Base-by-base conservation (phyloP, 2,329 filamentous ascomycete species). In the Hysterium pulicare region DNA sequence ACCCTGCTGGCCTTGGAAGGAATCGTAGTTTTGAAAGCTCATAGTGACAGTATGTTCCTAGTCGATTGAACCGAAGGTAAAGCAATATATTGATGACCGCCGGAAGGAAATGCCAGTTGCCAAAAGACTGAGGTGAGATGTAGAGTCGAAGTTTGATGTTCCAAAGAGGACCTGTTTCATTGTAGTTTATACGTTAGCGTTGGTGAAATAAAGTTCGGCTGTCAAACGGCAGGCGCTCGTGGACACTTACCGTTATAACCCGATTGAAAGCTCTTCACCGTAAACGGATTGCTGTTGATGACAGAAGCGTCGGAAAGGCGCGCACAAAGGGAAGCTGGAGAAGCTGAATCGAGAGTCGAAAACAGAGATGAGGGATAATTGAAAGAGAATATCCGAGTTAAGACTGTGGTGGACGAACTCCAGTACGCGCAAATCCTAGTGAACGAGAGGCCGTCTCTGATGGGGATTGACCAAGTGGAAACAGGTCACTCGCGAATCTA, bases 11-110 rank as follows among this genome's bases (percentile, higher is more conserved):
- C 77, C 77, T 60, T 77, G 78, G 66, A 79, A 82, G 51, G 76
- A 72, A 58, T 84, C 80, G 67, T 80, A 82, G 66, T 80, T 80
- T 49, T 79, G 77, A 72, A 82, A 84, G 64, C 79, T 82, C 82
- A 85, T 85, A 45, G 53, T 77, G 64, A 46, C 43, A 33, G 35
- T 9, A n/a, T 26, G 16, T 35, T 21, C 32, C 21, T 33, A 30
- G 16, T 16, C 19, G 41, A 32, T 23, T 15, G 21, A 39, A 33
- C 26, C 42, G 32, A 30, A 34, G 31, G 17, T 13, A 13, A 21
- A 35, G 22, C 3, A 31, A 20, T 16, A n/a, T 37, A 34, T 43
- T 40, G 40, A 41, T 42, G 45, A 40, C 37, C 28, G 38, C 42
- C 23, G 40, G 42, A 26, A 38, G 40, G 37, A 48, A 53, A 49